Conservation (phyloP, 176 grass and related monocot species). For the Zea luxurians region DNA sequence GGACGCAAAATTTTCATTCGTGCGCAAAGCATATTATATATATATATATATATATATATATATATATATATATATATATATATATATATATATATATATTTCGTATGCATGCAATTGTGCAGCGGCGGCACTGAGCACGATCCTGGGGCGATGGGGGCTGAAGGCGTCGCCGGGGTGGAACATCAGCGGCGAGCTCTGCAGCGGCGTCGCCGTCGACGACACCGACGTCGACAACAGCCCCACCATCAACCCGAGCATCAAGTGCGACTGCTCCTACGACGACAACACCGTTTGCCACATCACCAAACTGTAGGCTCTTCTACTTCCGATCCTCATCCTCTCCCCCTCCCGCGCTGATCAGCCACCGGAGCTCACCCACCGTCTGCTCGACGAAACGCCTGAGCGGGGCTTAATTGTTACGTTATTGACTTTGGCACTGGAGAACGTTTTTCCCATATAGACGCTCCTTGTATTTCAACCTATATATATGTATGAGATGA, state of each 20-base stretch:
- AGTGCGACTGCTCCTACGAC: slow-evolving; percentile 15
- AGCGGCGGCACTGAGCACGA: not conserved
- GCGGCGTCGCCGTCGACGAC: slow-evolving; percentile 3
- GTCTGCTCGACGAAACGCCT: not conserved
- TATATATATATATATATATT: not conserved
- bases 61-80: too few relatives aligned
- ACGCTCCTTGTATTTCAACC: not conserved
- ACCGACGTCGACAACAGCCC: slow-evolving; percentile 24
- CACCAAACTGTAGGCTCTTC: slow-evolving; percentile 8
- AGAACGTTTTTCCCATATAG: not conserved
- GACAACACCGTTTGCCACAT: slow-evolving; percentile 13
- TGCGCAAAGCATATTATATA: not conserved
- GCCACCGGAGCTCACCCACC: not conserved
- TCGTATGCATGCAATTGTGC: not conserved
- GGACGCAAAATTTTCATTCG: not conserved
- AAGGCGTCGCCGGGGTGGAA: not conserved
- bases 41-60: too few relatives aligned
- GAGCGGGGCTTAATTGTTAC: not conserved
- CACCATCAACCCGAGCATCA: slow-evolving; percentile 23
- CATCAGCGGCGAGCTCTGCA: slow-evolving; percentile 25
- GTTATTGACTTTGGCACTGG: not conserved
- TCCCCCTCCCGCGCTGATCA: not conserved
- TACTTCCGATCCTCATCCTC: not conserved
- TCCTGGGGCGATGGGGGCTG: slow-evolving; percentile 21
- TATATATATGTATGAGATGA: not conserved